Base-by-base conservation (phyloP, 192 early-diverging fungal species). In the Gonapodya prolifera region DNA sequence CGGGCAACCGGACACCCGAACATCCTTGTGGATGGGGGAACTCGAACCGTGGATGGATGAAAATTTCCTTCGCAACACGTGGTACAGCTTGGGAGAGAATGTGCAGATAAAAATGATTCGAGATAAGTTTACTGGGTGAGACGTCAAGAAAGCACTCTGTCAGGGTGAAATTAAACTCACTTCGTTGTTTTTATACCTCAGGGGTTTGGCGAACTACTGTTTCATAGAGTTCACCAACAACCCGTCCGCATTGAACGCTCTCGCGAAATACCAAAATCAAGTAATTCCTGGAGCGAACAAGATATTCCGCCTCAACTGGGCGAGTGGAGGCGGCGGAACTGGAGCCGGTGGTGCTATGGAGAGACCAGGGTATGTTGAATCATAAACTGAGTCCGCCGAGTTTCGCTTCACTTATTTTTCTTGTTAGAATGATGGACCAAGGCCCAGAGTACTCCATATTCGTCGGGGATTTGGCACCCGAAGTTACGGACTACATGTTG, bases 1-100 rank as follows among this genome's bases (percentile, higher is more conserved):
- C 8, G 45, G 45, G 8, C 45, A 61, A 61, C 8, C 23, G 8
- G 45, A 61, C 45, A 61, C 45, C 45, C 45, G 45, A 16, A 61
- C 45, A 23, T 61, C 45, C 8, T 8, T 61, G 45, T 61, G 45
- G 45, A 61, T 61, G 45, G 45, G 45, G 69, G 96, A 97, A 79
- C 88, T 99, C 29, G 97, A 99, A 79, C 87, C 92, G 1, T 98
- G 97, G 96, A 98, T 98, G 97, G 95, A 96, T 80, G 96, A 99
- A 79, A 92, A 89, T 74, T 96, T 89, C 83, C 91, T 99, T 75
- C 86, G 92, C 18, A 86, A 90, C 79, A 79, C 94, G 23, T 99
- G 97, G 97, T 93, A 89, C 1, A 79, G 79, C 2, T 79, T 94
- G 33, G 95, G 94, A 34, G 94, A 98, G 82, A 82, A 88, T 36